Conservation (phyloP, 164 flowering plant genomes). For the Taxillus chinensis region DNA sequence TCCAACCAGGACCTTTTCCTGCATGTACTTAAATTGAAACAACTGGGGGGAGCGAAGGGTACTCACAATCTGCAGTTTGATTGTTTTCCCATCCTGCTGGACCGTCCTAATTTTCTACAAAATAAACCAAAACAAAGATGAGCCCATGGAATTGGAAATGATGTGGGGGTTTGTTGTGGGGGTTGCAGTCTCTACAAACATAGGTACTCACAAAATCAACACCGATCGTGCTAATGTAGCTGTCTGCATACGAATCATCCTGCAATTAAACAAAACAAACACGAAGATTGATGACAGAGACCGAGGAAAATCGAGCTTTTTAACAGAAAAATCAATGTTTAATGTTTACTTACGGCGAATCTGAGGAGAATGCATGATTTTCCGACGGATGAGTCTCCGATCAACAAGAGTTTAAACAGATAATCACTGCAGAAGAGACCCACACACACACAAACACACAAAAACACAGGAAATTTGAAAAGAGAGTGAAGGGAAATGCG, state of each 20-base stretch:
- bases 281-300: background rate
- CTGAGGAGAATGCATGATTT: slow-evolving; percentile 65
- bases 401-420: slow-evolving; percentile 43
- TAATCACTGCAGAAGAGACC: slow-evolving; percentile 25
- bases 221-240: slow-evolving; percentile 71
- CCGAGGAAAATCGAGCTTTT: background rate
- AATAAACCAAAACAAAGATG: background rate
- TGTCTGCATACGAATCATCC: slow-evolving; percentile 76
- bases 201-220: slow-evolving; percentile 51
- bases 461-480: background rate
- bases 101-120: slow-evolving; percentile 65
- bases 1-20: too few species aligned
- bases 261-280: slow-evolving; percentile 9
- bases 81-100: slow-evolving; percentile 58
- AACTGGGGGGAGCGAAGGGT: too few species aligned
- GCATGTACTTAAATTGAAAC: too few species aligned
- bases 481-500: background rate
- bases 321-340: background rate
- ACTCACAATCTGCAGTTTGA: slow-evolving; percentile 66
- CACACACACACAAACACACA: slow-evolving; percentile 1
- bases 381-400: slow-evolving; percentile 51
- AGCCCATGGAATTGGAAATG: background rate
- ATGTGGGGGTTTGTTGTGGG: background rate
- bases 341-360: slow-evolving; percentile 40
- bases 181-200: background rate